phyloP scores from a whole-genome alignment of 2,329 filamentous ascomycete species.

The Mollisiaceae sp. region DNA sequence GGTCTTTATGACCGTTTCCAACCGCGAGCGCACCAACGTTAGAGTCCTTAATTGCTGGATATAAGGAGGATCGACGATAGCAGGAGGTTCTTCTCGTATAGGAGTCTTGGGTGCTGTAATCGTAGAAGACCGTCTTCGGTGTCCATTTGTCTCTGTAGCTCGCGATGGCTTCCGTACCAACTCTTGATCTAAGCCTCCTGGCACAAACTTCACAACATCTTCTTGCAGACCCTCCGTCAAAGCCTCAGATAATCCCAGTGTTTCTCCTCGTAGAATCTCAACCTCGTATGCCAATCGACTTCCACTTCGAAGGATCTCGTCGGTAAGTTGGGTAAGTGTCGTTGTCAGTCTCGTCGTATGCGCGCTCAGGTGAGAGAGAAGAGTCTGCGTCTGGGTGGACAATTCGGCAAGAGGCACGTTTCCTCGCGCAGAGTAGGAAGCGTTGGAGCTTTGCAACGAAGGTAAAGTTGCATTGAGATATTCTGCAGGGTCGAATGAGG shows the following conservation, averaged over 20 bases:
- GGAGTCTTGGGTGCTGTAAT: slow-evolving; percentile 37
- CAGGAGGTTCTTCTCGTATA: slow-evolving; percentile 32
- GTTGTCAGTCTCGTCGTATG: slow-evolving; percentile 84
- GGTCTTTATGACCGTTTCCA: slow-evolving; percentile 86
- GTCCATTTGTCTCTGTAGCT: slow-evolving; percentile 35
- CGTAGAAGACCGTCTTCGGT: slow-evolving; percentile 38
- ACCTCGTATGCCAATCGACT: slow-evolving; percentile 92
- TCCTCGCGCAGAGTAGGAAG: slow-evolving; percentile 39
- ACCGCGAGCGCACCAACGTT: slow-evolving; percentile 78
- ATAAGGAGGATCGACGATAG: slow-evolving; percentile 62
- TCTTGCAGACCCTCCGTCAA: slow-evolving; percentile 73
- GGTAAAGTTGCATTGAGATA: slow-evolving; percentile 85
- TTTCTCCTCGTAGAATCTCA: slow-evolving; percentile 88
- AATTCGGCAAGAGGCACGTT: slow-evolving; percentile 71
- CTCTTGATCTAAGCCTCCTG: slow-evolving; percentile 47
- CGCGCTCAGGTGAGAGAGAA: slow-evolving; percentile 87
- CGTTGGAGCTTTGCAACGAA: slow-evolving; percentile 55
- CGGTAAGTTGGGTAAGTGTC: slow-evolving; percentile 85
- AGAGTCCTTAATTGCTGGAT: slow-evolving; percentile 83
- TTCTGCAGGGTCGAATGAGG: slow-evolving; percentile 80
- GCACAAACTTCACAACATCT: slow-evolving; percentile 76
- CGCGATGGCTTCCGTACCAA: slow-evolving; percentile 30
- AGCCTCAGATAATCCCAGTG: slow-evolving; percentile 77
- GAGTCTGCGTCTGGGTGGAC: slow-evolving; percentile 78
- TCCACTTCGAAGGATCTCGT: slow-evolving; percentile 90